Evolutionary conservation across 139 green algal species (phyloP).

Genomic region (Haematococcus lacustris): DNA sequence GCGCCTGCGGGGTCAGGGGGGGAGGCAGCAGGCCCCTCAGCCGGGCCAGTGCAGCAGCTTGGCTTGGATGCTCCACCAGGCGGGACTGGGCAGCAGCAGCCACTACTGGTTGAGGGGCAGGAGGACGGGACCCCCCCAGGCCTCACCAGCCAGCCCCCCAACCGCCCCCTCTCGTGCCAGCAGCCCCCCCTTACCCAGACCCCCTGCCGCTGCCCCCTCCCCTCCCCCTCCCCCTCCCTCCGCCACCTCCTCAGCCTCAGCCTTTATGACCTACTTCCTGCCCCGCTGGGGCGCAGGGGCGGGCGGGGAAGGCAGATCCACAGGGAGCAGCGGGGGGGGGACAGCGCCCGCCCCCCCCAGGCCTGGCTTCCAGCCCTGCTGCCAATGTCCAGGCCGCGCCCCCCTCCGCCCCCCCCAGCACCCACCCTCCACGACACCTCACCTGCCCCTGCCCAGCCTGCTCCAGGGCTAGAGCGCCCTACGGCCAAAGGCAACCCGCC

Average conservation of each 20-base stretch:
- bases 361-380: not conserved
- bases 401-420: not conserved
- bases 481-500: no score
- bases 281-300: not conserved
- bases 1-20: no score
- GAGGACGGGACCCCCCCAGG: not conserved
- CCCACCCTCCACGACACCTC: not conserved
- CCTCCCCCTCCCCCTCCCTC: not conserved
- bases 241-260: not conserved
- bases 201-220: no score
- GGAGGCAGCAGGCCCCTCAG: no score
- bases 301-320: no score
- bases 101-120: no score
- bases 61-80: no score
- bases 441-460: not conserved
- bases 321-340: no score
- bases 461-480: no score
- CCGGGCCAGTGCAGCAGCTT: no score
- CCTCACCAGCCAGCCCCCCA: not conserved
- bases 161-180: not conserved
- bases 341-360: no score
- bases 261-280: not conserved
- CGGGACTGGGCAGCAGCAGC: no score
- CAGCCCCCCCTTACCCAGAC: not conserved
- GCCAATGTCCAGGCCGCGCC: not conserved